Conservation (phyloP, 805 yeast genomes). For the Yamadazyma scolyti region DNA sequence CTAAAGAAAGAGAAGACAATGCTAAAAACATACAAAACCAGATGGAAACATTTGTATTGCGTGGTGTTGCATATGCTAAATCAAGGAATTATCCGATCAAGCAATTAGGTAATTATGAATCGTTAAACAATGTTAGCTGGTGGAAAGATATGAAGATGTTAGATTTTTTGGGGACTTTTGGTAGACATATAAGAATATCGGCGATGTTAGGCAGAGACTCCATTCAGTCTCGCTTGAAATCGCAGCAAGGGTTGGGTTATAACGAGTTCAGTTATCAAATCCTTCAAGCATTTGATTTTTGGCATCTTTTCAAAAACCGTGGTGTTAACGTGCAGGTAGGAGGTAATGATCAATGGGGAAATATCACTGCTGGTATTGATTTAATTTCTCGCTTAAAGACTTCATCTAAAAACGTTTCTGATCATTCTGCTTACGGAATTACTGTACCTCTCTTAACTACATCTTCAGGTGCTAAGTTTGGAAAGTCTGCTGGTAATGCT, state of each 20-base stretch:
- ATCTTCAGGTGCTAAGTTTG: constrained; percentile 87
- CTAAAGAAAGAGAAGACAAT: constrained; percentile 50
- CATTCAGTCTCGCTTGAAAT: constrained; percentile 65
- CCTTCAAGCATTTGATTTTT: constrained; percentile 91
- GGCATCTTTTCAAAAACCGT: constrained; percentile 61
- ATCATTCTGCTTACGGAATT: constrained; percentile 55
- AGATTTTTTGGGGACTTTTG: constrained; percentile 72
- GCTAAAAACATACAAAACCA: constrained; percentile 59
- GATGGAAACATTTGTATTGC: constrained; percentile 53
- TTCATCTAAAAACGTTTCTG: constrained; percentile 12
- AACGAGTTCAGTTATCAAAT: constrained; percentile 93
- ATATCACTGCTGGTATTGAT: constrained; percentile 93
- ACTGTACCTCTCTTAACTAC: constrained; percentile 91
- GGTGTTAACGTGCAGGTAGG: constrained; percentile 79
- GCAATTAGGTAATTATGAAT: constrained; percentile 33
- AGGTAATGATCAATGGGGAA: constrained; percentile 98
- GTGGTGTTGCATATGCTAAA: constrained; percentile 61
- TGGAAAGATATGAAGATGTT: constrained; percentile 76
- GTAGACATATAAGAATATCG: constrained; percentile 73
- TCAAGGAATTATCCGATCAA: constrained; percentile 39
- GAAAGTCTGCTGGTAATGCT: constrained; percentile 97
- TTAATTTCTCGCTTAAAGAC: constrained; percentile 60
- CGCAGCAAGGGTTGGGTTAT: constrained; percentile 80
- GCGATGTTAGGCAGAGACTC: constrained; percentile 90
- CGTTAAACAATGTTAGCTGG: constrained; percentile 76